phyloP scores from a whole-genome alignment of 1,139 yeast species.

The Geotrichum siamense region DNA sequence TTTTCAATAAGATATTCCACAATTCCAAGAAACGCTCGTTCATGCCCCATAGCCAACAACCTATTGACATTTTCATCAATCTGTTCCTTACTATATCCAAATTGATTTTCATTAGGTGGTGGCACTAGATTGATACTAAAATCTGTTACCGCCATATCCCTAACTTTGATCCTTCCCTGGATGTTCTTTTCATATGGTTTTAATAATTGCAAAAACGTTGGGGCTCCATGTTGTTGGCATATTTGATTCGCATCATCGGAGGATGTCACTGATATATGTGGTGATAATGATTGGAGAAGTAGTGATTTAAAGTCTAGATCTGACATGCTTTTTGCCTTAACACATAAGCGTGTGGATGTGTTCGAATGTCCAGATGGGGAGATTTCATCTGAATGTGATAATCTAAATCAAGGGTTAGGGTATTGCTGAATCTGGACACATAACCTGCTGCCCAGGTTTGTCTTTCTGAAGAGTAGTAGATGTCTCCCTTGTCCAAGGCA shows the following conservation, averaged over 20 bases:
- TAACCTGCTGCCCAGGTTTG: too few relatives aligned
- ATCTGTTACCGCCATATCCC: slow-evolving; percentile 34
- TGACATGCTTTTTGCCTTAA: slow-evolving; percentile 3
- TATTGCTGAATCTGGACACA: too few relatives aligned
- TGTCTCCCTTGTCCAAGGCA: too few relatives aligned
- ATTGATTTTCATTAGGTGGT: slow-evolving; percentile 8
- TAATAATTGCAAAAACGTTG: slow-evolving; percentile 36
- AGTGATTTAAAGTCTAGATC: slow-evolving; percentile 22
- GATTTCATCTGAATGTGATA: too few relatives aligned
- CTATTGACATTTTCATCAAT: slow-evolving; percentile 8
- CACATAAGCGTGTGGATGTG: too few relatives aligned
- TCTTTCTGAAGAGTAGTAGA: too few relatives aligned
- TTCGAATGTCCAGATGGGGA: too few relatives aligned
- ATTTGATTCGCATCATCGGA: slow-evolving; percentile 46
- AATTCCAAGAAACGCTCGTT: slow-evolving; percentile 49
- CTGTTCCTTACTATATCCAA: slow-evolving; percentile 4
- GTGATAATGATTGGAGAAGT: slow-evolving; percentile 44
- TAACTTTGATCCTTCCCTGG: slow-evolving; percentile 37
- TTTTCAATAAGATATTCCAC: slow-evolving; percentile 57
- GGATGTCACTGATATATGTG: slow-evolving; percentile 49
- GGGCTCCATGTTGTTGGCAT: slow-evolving; percentile 38
- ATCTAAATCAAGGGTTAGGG: too few relatives aligned
- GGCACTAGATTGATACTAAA: slow-evolving; percentile 30
- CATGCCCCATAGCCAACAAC: slow-evolving; percentile 2
- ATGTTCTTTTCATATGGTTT: slow-evolving; percentile 40